Base-by-base conservation (phyloP, 129 eudicot genomes). In the Flaveria ramosissima region DNA sequence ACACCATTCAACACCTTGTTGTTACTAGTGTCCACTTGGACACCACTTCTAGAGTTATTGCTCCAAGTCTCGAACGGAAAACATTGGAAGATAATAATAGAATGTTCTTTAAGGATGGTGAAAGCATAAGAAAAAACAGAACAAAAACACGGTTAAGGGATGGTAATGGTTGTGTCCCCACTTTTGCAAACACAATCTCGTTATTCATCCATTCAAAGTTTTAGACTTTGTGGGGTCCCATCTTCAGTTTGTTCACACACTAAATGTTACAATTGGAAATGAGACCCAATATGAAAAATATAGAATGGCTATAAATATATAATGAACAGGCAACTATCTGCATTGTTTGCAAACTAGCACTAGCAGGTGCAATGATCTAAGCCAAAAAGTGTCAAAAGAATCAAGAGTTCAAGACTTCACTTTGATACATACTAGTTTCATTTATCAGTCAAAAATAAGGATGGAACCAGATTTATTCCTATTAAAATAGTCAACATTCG, bases 271-370 rank as follows among this genome's bases (percentile, higher is more conserved):
- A 11, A 21, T 2, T 59, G 23, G 32, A 59, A 56, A 11, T 24
- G n/a, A 60, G 36, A 23, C 66, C 8, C 39, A 23, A 60, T 24
- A 23, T 60, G 66, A 60, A 56, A 56, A 12, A 24, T 24, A 24
- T 60, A 24, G 26, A 57, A 21, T 8, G 30, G 41, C 41, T 36
- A 36, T 36, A 57, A 16, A 23, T 11, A 24, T 57, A 59, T 19
- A 73, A 59, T 41, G n/a, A 43, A 26, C 26, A 9, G 45, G 70
- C 59, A 59, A 60, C 59, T 13, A 75, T 61, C 48, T 62, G 39
- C 59, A 60, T 19, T 13, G 32, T 75, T 16, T 74, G 78, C 46
- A 61, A 46, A 47, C 72, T 62, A 16, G 67, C 41, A 26, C 67
- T 46, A 8, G 45, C 30, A 62, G 12, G n/a, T 24, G 41, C 65